A percentile compares a stretch with the other conserved stretches of the same genome.
These are phyloP conservation scores for Pichia heedii DNA, from an alignment of 805 yeast species.

Conservation along the genomic window DNA sequence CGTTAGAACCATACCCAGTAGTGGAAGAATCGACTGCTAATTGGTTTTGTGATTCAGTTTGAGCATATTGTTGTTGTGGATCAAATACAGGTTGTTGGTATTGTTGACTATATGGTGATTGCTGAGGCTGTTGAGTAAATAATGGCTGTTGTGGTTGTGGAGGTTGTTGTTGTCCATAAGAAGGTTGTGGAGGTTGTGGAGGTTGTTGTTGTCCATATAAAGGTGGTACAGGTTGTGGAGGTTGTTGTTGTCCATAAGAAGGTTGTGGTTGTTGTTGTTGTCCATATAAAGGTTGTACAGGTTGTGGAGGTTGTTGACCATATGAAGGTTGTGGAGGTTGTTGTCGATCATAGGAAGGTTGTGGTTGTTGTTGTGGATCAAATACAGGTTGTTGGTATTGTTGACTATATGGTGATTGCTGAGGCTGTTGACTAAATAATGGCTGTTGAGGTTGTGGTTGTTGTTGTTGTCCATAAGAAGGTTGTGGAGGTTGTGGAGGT, in stretches of 20 bases:
- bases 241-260: slow-evolving; percentile 10
- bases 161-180: slow-evolving; percentile 9
- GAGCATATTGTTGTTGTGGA: not conserved
- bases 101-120: slow-evolving; percentile 8
- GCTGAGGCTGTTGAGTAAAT: slow-evolving; percentile 3
- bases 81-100: slow-evolving; percentile 8
- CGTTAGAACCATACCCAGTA: too few relatives aligned
- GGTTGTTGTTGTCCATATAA: slow-evolving; percentile 1
- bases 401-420: slow-evolving; percentile 4
- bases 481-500: slow-evolving; percentile 6
- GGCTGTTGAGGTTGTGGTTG: slow-evolving; percentile 4
- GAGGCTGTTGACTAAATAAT: too few relatives aligned
- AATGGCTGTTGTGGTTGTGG: slow-evolving; percentile 1
- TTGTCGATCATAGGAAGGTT: not conserved
- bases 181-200: slow-evolving; percentile 7
- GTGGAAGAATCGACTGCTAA: not conserved
- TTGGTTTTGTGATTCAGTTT: not conserved
- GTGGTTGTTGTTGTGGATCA: not conserved
- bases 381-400: too few relatives aligned
- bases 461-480: slow-evolving; percentile 7
- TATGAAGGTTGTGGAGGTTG: slow-evolving; percentile 9
- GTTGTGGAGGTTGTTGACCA: slow-evolving; percentile 7
- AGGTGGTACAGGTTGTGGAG: not conserved
- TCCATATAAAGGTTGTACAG: slow-evolving; percentile 8
- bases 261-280: slow-evolving; percentile 5